Evolutionary conservation across 2,329 filamentous ascomycete species (phyloP).

Genomic region (Scedosporium dehoogii): DNA sequence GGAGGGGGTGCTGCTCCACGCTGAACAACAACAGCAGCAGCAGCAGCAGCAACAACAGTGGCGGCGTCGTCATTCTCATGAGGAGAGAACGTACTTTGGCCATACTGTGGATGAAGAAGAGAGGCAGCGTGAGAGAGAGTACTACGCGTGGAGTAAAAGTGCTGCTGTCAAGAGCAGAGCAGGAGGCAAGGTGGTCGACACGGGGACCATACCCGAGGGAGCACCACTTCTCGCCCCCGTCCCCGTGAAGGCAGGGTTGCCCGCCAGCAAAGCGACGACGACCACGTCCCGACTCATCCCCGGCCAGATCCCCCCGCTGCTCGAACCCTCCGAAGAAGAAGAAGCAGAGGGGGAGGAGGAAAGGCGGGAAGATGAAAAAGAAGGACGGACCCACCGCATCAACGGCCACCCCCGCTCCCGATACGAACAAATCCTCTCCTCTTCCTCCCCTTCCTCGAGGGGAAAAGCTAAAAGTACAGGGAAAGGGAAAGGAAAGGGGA

Average conservation of each 20-base stretch:
- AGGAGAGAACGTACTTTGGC: background rate
- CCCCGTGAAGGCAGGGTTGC: background rate
- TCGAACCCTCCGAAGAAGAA: background rate
- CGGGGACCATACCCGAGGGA: background rate
- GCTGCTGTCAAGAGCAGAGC: background rate
- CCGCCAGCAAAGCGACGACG: background rate
- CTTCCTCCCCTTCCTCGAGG: background rate
- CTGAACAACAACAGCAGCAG: conserved; percentile 5
- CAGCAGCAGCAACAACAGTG: conserved; percentile 6
- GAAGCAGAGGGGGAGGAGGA: background rate
- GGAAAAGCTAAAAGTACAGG: background rate
- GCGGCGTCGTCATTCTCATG: background rate
- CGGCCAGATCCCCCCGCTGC: conserved; percentile 10
- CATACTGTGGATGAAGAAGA: background rate
- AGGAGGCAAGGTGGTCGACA: background rate
- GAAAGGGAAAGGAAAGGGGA: background rate
- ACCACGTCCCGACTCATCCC: conserved; percentile 12
- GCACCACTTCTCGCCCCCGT: background rate
- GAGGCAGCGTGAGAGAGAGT: background rate
- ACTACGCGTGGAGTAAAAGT: background rate
- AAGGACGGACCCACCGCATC: background rate
- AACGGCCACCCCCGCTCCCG: background rate
- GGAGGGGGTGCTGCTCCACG: conserved; percentile 19
- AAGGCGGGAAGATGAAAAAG: background rate
- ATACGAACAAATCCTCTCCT: background rate